These are phyloP conservation scores for Ceratobasidium sp. DNA, from an alignment of 1,284 basidiomycete genomes.

Conservation along the genomic window DNA sequence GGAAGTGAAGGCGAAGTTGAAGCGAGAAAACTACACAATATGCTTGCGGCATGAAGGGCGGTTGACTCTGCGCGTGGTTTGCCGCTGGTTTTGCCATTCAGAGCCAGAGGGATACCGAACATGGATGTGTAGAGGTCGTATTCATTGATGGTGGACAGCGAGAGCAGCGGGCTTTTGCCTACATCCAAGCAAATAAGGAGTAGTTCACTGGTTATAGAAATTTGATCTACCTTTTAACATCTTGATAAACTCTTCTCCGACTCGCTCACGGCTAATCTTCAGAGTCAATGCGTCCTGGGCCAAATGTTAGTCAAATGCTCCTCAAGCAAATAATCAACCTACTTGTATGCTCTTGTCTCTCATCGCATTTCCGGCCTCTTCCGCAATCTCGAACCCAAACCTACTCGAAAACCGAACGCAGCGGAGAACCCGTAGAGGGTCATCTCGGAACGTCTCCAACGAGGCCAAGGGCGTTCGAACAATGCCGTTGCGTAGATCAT, in stretches of 20 bases:
- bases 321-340: slow-evolving; percentile 37
- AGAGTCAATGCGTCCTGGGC: slow-evolving; percentile 69
- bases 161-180: slow-evolving; percentile 68
- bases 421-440: slow-evolving; percentile 90
- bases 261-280: slow-evolving; percentile 89
- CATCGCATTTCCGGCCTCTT: slow-evolving; percentile 71
- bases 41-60: slow-evolving; percentile 63
- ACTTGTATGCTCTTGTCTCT: slow-evolving; percentile 75
- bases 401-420: slow-evolving; percentile 92
- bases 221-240: slow-evolving; percentile 77
- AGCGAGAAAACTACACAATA: slow-evolving; percentile 62
- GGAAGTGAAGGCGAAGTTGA: slow-evolving; percentile 43
- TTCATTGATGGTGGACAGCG: slow-evolving; percentile 73
- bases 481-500: slow-evolving; percentile 79
- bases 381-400: slow-evolving; percentile 83
- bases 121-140: slow-evolving; percentile 74
- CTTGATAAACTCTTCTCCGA: slow-evolving; percentile 88
- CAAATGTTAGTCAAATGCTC: slow-evolving; percentile 16
- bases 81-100: slow-evolving; percentile 57
- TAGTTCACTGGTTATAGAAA: not conserved
- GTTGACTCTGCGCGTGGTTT: slow-evolving; percentile 49
- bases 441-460: slow-evolving; percentile 88
- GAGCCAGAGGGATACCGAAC: slow-evolving; percentile 64
- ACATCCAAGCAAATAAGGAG: slow-evolving; percentile 54
- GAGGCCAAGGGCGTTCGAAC: slow-evolving; percentile 92